Evolutionary conservation across 2,329 filamentous ascomycete species (phyloP).

Genomic region (Talaromyces sp.): DNA sequence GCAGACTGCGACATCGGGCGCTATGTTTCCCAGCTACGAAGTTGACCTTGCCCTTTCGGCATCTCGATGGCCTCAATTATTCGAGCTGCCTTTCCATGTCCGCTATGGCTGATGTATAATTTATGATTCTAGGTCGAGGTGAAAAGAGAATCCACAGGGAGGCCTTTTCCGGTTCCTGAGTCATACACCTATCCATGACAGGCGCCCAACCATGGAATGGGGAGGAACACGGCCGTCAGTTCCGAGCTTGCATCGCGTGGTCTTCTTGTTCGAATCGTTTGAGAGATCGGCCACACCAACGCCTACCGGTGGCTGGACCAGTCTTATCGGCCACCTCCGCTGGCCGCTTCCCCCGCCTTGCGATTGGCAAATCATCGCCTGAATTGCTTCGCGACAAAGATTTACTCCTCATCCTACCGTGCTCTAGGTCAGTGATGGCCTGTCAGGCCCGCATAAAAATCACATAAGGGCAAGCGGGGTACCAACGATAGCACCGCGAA

Average conservation of each 20-base stretch:
- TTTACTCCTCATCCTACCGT: background rate
- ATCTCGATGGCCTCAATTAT: background rate
- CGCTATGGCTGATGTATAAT: background rate
- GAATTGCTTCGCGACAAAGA: background rate
- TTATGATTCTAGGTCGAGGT: background rate
- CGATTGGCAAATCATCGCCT: background rate
- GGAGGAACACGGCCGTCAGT: background rate
- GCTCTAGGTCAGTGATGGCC: background rate
- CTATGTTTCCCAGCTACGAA: background rate
- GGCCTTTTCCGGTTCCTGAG: background rate
- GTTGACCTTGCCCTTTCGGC: background rate
- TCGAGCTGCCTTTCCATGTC: background rate
- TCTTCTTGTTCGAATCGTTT: background rate
- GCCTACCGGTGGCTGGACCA: background rate
- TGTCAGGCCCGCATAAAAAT: background rate
- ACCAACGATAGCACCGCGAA: background rate
- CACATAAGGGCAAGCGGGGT: background rate
- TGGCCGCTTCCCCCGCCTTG: background rate
- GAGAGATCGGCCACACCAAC: background rate
- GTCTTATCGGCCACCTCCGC: background rate
- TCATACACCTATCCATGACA: background rate
- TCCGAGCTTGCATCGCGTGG: background rate
- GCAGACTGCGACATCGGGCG: background rate
- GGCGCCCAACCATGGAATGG: background rate
- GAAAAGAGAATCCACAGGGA: background rate